A percentile compares a stretch with the other conserved stretches of the same genome.
Conservation (phyloP, 331 rosid species). For the Erythrophleum ivorense region DNA sequence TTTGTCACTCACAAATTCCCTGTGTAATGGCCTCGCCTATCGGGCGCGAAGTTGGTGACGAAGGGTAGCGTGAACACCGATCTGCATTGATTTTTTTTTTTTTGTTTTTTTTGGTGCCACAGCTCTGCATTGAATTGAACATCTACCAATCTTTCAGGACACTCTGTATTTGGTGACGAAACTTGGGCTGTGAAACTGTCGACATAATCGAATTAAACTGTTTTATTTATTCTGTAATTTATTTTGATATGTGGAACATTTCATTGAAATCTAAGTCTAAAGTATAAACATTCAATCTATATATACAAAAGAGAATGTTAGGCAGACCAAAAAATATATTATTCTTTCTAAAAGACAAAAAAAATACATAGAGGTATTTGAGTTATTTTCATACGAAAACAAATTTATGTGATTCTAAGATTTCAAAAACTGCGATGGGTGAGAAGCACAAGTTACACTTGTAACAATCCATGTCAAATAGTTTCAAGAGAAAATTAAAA, state of each 20-base stretch:
- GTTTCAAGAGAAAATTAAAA: too few species aligned
- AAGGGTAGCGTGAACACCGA: conserved; percentile 37
- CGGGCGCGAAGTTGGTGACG: conserved; percentile 42
- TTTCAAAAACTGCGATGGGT: not conserved
- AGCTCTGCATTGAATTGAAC: not conserved
- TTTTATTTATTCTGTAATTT: too few species aligned
- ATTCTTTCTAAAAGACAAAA: not conserved
- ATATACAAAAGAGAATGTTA: too few species aligned
- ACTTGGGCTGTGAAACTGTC: not conserved
- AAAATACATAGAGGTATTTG: not conserved
- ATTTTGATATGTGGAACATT: too few species aligned
- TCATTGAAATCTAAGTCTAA: not conserved
- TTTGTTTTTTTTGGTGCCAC: too few species aligned
- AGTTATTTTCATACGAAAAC: not conserved
- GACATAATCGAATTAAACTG: not conserved
- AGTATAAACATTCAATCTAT: too few species aligned
- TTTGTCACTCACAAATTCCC: not conserved
- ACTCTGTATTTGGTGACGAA: not conserved
- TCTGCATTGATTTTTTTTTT: not conserved
- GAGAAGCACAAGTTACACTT: not conserved
- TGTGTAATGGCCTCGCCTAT: conserved; percentile 32
- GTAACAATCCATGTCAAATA: too few species aligned
- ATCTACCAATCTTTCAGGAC: conserved; percentile 9
- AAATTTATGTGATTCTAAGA: not conserved
- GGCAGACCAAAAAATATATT: too few species aligned